Evolutionary conservation across 805 yeast genomes (phyloP).

Genomic region (Metschnikowia vanudenii): DNA sequence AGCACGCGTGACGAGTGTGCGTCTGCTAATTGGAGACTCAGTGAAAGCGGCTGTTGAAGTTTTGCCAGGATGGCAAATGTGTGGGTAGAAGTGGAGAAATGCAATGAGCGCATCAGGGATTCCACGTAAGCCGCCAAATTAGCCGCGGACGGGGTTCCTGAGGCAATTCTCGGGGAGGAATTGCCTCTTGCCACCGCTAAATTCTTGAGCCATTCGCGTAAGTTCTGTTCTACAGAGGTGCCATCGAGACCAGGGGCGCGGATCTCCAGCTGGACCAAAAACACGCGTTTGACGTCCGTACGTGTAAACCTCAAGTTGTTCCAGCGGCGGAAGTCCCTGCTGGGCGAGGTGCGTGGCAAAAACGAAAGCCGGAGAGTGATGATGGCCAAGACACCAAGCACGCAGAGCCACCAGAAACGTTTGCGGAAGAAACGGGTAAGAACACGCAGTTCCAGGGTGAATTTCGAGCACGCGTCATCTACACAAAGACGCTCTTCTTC

Average conservation of each 20-base stretch:
- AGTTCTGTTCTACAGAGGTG: slow-evolving; percentile 26
- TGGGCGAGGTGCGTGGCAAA: slow-evolving; percentile 79
- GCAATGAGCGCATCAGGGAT: slow-evolving; percentile 27
- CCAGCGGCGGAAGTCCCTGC: slow-evolving; percentile 74
- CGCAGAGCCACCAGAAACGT: slow-evolving; percentile 46
- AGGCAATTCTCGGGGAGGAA: slow-evolving; percentile 20
- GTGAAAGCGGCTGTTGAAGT: slow-evolving; percentile 24
- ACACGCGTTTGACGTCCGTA: slow-evolving; percentile 67
- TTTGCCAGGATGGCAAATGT: slow-evolving; percentile 13
- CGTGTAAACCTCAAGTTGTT: slow-evolving; percentile 65
- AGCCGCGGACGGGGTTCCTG: slow-evolving; percentile 23
- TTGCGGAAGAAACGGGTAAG: slow-evolving; percentile 1
- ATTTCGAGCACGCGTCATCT: slow-evolving; percentile 6
- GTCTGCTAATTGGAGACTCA: slow-evolving; percentile 28
- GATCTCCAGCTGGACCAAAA: slow-evolving; percentile 33
- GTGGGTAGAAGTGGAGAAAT: slow-evolving; percentile 23
- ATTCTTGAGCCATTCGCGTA: slow-evolving; percentile 28
- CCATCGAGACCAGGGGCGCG: slow-evolving; percentile 17
- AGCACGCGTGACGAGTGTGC: slow-evolving; percentile 20
- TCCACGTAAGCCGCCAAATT: slow-evolving; percentile 28
- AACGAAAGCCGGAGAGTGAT: slow-evolving; percentile 65
- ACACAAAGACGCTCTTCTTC: neutral
- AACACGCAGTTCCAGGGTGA: slow-evolving; percentile 9
- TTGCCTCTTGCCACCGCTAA: slow-evolving; percentile 25
- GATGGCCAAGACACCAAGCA: slow-evolving; percentile 51